Evolutionary conservation across 2,329 filamentous ascomycete species (phyloP).

Genomic region (Neurospora crassa): DNA sequence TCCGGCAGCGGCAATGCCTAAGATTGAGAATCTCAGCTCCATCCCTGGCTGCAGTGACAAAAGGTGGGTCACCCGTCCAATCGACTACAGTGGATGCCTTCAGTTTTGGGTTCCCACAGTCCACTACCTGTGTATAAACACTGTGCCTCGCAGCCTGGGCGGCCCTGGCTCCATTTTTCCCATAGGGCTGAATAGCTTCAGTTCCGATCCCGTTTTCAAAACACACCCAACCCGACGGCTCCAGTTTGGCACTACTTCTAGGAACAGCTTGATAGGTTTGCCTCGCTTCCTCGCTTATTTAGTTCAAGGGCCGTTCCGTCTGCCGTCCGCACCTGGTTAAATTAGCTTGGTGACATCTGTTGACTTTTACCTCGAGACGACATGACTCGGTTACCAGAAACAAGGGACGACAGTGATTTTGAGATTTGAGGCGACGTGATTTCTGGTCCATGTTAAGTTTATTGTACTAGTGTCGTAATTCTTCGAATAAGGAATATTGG

Average conservation of each 20-base stretch:
- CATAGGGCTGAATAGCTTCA: not conserved
- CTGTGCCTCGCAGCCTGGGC: not conserved
- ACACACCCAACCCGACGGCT: not conserved
- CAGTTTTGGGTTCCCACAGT: not conserved
- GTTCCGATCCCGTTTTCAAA: not conserved
- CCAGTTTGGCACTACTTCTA: not conserved
- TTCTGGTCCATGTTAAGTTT: not conserved
- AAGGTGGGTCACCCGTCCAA: not conserved
- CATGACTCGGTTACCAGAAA: not conserved
- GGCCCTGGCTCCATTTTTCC: not conserved
- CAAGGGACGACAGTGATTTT: not conserved
- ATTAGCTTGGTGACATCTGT: not conserved
- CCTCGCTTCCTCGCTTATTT: not conserved
- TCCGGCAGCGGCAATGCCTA: not conserved
- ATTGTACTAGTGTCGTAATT: not conserved
- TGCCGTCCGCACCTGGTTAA: not conserved
- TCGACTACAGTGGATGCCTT: not conserved
- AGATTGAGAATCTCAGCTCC: not conserved
- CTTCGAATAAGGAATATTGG: not conserved
- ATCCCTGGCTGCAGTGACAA: not conserved
- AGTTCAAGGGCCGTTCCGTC: not conserved
- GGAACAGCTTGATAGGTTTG: not conserved
- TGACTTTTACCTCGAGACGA: not conserved
- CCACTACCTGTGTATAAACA: not conserved
- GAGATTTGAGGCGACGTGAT: not conserved